Percentiles rank a stretch among this genome's conserved stretches.
Conservation (phyloP, 345 rosid species). For the Adansonia digitata region DNA sequence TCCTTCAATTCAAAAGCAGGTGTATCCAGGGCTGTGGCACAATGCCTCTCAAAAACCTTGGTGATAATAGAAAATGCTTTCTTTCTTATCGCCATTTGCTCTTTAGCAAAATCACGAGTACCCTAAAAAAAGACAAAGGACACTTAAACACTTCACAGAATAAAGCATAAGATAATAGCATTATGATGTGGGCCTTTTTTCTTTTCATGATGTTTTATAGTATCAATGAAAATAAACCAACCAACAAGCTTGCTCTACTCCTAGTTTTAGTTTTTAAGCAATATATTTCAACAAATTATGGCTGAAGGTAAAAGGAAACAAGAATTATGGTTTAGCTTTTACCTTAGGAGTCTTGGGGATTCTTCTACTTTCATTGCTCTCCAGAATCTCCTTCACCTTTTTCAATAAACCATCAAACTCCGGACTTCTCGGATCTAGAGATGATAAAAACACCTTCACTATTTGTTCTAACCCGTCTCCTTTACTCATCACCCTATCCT, state of each 20-base stretch:
- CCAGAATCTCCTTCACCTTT: constrained; percentile 67
- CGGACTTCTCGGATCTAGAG: constrained; percentile 41
- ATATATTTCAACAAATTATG: not conserved
- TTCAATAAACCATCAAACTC: constrained; percentile 46
- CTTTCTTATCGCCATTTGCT: constrained; percentile 77
- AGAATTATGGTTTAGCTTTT: constrained; percentile 5
- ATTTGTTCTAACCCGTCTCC: constrained; percentile 35
- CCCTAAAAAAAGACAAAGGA: constrained; percentile 44
- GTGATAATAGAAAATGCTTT: constrained; percentile 72
- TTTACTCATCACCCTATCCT: constrained; percentile 45
- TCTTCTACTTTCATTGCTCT: constrained; percentile 86
- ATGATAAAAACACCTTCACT: constrained; percentile 36
- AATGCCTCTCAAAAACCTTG: constrained; percentile 80
- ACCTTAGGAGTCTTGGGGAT: constrained; percentile 96
- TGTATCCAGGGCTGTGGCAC: constrained; percentile 89
- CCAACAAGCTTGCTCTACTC: not conserved
- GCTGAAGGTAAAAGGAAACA: not conserved
- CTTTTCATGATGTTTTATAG: not conserved
- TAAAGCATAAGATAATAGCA: not conserved
- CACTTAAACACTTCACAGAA: not conserved
- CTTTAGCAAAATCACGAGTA: constrained; percentile 86
- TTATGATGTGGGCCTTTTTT: not conserved
- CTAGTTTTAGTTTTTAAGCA: not conserved
- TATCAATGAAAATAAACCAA: not conserved
- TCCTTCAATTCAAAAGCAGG: constrained; percentile 95